Evolutionary conservation across 2,329 filamentous ascomycete species (phyloP).

Genomic region (Fusarium penzigii): DNA sequence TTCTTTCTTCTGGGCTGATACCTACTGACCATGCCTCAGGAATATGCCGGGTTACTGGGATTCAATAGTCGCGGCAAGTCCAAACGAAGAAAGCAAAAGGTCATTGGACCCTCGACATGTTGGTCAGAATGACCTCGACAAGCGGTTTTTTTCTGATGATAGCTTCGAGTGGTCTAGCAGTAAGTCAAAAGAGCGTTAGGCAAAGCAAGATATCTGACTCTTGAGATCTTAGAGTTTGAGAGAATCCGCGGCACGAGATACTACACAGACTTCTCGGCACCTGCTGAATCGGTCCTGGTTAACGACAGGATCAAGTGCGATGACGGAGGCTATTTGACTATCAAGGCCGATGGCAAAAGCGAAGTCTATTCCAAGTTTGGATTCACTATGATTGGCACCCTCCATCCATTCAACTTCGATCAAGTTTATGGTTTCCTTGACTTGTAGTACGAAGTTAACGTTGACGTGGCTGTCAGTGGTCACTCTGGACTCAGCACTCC

Average conservation of each 20-base stretch:
- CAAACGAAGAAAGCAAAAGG: no score
- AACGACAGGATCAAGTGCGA: constrained; percentile 1
- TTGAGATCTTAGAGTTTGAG: constrained; percentile 4
- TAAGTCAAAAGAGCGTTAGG: no score
- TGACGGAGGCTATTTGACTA: constrained; percentile 1
- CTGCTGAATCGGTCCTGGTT: no score
- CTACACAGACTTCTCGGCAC: constrained; percentile 3
- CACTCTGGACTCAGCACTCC: constrained; percentile 1
- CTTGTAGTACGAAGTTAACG: neutral
- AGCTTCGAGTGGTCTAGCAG: no score
- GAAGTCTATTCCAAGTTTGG: constrained; percentile 3
- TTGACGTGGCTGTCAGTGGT: neutral
- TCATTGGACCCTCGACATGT: no score
- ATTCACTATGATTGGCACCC: constrained; percentile 5
- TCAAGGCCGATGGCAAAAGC: neutral
- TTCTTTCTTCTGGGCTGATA: no score
- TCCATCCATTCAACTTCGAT: constrained; percentile 3
- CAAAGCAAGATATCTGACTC: no score
- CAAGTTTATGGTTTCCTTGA: constrained; percentile 2
- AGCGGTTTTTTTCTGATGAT: no score
- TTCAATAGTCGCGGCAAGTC: no score
- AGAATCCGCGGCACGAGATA: neutral
- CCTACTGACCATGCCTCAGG: no score
- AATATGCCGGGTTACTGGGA: no score
- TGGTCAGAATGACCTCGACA: no score